phyloP scores from a whole-genome alignment of 1,284 basidiomycete species.

The Cutaneotrichosporon cavernicola region DNA sequence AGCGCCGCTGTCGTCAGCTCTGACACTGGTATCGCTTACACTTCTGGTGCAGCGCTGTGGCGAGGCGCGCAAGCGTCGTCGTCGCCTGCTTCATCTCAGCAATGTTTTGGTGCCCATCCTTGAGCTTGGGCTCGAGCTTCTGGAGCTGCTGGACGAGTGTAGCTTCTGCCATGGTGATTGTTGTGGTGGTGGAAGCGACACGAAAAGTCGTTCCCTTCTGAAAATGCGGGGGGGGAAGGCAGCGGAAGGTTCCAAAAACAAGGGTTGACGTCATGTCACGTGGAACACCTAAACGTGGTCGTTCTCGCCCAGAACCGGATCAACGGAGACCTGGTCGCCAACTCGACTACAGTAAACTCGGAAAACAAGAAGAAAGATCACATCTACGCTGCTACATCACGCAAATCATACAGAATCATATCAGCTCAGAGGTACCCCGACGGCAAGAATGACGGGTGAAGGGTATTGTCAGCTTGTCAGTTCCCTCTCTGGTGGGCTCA shows the following conservation, averaged over 20 bases:
- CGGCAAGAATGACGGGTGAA: slow-evolving; percentile 15
- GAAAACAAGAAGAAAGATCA: too few relatives aligned
- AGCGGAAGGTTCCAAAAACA: too few relatives aligned
- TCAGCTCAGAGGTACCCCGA: slow-evolving; percentile 28
- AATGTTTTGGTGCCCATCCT: background rate
- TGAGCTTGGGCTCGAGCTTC: background rate
- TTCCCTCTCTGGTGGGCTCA: slow-evolving; percentile 10
- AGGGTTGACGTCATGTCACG: background rate
- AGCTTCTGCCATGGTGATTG: background rate
- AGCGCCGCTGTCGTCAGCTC: slow-evolving; percentile 3
- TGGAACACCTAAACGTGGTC: background rate
- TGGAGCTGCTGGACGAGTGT: background rate
- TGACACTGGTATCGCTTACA: background rate
- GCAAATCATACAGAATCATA: slow-evolving; percentile 26
- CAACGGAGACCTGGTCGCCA: too few relatives aligned
- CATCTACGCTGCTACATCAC: slow-evolving; percentile 13
- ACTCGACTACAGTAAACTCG: too few relatives aligned
- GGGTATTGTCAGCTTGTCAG: slow-evolving; percentile 7
- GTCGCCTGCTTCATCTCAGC: slow-evolving; percentile 5
- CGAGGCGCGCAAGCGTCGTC: background rate
- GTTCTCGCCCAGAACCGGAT: too few relatives aligned
- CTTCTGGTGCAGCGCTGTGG: slow-evolving; percentile 1
- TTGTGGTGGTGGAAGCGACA: background rate
- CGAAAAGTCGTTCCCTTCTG: background rate
- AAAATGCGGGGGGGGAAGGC: background rate